Evolutionary conservation across 805 yeast species (phyloP), one percentile per base, ranked within the genome.

Genomic region (Barnettozyma pratensis): DNA sequence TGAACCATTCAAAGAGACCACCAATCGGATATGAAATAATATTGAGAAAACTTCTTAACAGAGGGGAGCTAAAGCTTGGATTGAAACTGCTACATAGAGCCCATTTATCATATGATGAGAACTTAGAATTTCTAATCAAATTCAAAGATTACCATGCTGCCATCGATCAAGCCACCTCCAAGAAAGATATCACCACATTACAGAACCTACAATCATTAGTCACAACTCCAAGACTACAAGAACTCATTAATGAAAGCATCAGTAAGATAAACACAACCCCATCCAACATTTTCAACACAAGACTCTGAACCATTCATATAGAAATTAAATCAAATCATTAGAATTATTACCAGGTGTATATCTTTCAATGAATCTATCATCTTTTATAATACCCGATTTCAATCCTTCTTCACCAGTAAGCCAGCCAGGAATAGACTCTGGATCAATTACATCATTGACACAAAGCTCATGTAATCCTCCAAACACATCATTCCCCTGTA

Each of bases 381-480:
- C 64, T 30, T 57, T 58, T 5, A 78, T 64, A 0, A 53, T 57
- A 0, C 90, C 90, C 36, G 50, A 40, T 32, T 36, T 40, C 7
- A 40, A 29, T 11, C 50, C 50, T 52, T 82, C 83, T 61, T 86
- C 89, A 3, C 95, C 96, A 4, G 91, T 80, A 32, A 87, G 63
- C 91, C 90, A 87, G 31, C 80, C 76, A 1, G 96, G 96, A 12
- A 85, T 65, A 0, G 55, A 68, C n/a, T 72, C 67, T 0, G 85
- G 75, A 54, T 85, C 75, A 2, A 82, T 64, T 0, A 73, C 57
- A 1, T 70, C 75, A 53, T 67, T 48, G 45, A 69, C 70, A 29
- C 89, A 76, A 14, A 87, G 68, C 57, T 85, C 83, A 62, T 85
- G 89, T 37, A 87, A 58, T 0, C 96, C 96, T 3, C 80, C 95